phyloP scores from a whole-genome alignment of 2,329 filamentous ascomycete genomes.

The Clonostachys rosea region DNA sequence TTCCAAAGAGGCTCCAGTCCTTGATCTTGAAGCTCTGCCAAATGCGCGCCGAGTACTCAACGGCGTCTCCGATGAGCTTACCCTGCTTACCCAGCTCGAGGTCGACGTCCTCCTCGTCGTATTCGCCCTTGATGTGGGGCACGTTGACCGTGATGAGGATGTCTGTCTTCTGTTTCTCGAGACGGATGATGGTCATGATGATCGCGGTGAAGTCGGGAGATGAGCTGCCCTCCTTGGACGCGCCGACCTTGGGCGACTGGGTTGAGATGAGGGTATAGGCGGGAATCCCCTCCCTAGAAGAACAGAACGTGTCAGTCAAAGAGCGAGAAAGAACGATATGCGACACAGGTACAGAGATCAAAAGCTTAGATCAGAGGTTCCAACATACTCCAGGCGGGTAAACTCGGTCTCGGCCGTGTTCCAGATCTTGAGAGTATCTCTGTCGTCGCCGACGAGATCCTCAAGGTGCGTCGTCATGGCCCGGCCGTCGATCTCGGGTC shows the following conservation, averaged over 20 bases:
- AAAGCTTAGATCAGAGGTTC: neutral
- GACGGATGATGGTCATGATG: slow-evolving; percentile 70
- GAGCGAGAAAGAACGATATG: too few species aligned
- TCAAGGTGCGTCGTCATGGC: slow-evolving; percentile 67
- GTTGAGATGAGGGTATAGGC: slow-evolving; percentile 69
- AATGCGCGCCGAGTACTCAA: slow-evolving; percentile 64
- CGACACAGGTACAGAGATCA: neutral
- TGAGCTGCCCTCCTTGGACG: slow-evolving; percentile 24
- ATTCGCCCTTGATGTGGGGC: slow-evolving; percentile 73
- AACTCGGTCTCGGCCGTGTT: slow-evolving; percentile 59
- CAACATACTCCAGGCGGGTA: slow-evolving; percentile 44
- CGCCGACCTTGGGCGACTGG: slow-evolving; percentile 38
- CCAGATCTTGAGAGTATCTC: slow-evolving; percentile 62
- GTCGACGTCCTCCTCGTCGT: slow-evolving; percentile 68
- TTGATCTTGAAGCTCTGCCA: slow-evolving; percentile 72
- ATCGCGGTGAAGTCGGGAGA: slow-evolving; percentile 66
- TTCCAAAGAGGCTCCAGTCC: slow-evolving; percentile 72
- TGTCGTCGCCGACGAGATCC: slow-evolving; percentile 62
- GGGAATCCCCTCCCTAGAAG: slow-evolving; percentile 37
- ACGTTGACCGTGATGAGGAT: slow-evolving; percentile 84
- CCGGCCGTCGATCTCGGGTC: slow-evolving; percentile 60
- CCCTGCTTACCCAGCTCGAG: slow-evolving; percentile 61
- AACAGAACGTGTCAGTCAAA: neutral
- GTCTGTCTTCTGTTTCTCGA: slow-evolving; percentile 74
- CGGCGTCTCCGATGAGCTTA: slow-evolving; percentile 61